A percentile compares a stretch with the other conserved stretches of the same genome.
These are phyloP conservation scores for Fraxinus paxiana DNA, from an alignment of 305 asterid genomes.

Conservation along the genomic window DNA sequence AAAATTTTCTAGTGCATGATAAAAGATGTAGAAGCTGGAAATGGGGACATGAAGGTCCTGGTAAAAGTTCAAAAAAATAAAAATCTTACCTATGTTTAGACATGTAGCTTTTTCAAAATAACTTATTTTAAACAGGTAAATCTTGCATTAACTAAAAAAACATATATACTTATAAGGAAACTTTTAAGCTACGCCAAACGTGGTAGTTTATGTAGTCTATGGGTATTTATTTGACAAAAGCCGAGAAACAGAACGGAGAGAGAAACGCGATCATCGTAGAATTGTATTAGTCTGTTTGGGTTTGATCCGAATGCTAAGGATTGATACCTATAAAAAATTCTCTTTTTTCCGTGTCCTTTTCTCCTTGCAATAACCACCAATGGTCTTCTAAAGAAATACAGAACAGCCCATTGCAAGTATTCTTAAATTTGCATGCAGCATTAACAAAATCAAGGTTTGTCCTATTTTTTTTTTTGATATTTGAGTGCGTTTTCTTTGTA, in stretches of 20 bases:
- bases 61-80: too few species aligned
- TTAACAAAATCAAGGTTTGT: conserved; percentile 26
- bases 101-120: not conserved
- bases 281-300: conserved; percentile 31
- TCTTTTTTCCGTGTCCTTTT: conserved; percentile 2
- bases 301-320: conserved; percentile 33
- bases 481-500: conserved; percentile 6
- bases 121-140: not conserved
- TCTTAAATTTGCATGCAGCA: conserved; percentile 29
- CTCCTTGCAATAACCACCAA: conserved; percentile 9
- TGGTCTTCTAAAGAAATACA: conserved; percentile 7
- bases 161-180: not conserved
- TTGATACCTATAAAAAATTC: conserved; percentile 22
- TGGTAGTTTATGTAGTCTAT: not conserved
- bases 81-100: not conserved
- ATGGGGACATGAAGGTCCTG: conserved; percentile 20
- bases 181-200: not conserved
- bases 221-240: not conserved
- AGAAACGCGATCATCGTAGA: conserved; percentile 6
- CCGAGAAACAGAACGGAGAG: not conserved
- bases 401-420: conserved; percentile 3
- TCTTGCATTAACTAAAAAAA: not conserved
- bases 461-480: conserved; percentile 1
- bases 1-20: not conserved
- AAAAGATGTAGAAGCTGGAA: not conserved